Base-by-base conservation (phyloP, 78 protist species). In the Emiliania huxleyi region DNA sequence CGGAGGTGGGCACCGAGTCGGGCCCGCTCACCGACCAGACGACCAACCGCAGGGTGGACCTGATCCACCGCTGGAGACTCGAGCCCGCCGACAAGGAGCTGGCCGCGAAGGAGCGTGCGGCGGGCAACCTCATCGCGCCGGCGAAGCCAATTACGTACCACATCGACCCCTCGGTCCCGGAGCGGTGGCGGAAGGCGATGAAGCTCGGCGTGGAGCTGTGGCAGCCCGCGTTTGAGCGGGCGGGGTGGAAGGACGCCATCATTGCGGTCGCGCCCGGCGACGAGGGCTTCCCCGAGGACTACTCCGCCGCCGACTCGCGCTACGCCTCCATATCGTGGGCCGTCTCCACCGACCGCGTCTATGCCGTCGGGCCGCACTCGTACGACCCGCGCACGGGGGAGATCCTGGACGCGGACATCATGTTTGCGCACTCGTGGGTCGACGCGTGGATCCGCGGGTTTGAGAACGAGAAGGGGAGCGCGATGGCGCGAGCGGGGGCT, bases 101-200 rank as follows among this genome's bases (percentile, higher is more conserved):
- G 23, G 2, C 44, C 22, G 46, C 46, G 15, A 21, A 38, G 84
- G 29, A 1, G 29, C 33, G 23, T 26, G 45, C 45, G 23, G 33
- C 19, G 35, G 42, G 11, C 35, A 21, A 5, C 19, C 81, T n/a
- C 44, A 40, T 1, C 35, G 85, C 33, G 43, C 83, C 83, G 45
- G 25, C 4, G 19, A 29, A 43, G 87, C 69, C 90, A 38, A 45
- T 83, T 26, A 42, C 69, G 29, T 83, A 23, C 90, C 40, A 83
- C 62, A 40, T 83, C 42, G 90, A 83, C 62, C 90, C 90, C n/a
- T n/a, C 90, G 5, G 90, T 83, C n/a, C 90, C 90, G 33, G 52
- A 26, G 69, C 23, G n/a, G 40, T 45, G 22, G 42, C 29, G 90
- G 37, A 26, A 0, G 22, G 25, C 55, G 37, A 8, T 83, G 29